A percentile compares a stretch with the other conserved stretches of the same genome.
These are phyloP conservation scores for Oryza longistaminata DNA, from an alignment of 176 grass and related monocot genomes.

Conservation along the genomic window DNA sequence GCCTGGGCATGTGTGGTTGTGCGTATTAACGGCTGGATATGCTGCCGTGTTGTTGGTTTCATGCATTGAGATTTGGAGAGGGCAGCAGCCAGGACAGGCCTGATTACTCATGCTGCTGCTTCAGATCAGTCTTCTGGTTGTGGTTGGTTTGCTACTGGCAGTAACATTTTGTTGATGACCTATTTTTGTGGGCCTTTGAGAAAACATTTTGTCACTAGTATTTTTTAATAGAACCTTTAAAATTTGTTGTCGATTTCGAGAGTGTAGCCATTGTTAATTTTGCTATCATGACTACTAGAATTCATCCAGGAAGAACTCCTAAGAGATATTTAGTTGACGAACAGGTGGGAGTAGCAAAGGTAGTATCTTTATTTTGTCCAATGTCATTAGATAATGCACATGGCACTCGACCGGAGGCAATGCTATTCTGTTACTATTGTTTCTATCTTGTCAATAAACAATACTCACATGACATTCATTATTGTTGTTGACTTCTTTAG, in stretches of 20 bases:
- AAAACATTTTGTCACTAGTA: too few relatives aligned
- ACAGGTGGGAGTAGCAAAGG: background rate
- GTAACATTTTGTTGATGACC: background rate
- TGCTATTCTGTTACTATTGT: background rate
- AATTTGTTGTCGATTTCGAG: background rate
- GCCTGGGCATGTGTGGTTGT: background rate
- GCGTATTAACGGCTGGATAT: background rate
- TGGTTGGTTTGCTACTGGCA: background rate
- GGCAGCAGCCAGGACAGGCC: background rate
- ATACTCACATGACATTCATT: constrained; percentile 16
- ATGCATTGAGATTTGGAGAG: background rate
- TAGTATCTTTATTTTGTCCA: background rate
- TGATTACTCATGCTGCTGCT: background rate
- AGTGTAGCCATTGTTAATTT: background rate
- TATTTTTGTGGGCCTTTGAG: background rate
- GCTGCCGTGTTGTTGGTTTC: background rate
- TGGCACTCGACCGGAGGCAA: constrained; percentile 18
- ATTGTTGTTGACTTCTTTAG: constrained; percentile 3
- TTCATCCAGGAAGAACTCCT: background rate
- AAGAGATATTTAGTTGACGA: too few relatives aligned
- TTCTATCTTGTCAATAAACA: constrained; percentile 15
- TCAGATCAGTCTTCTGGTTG: background rate
- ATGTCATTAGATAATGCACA: constrained; percentile 32
- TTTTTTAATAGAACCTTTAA: background rate
- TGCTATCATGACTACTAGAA: background rate